Percentiles rank a stretch among this genome's conserved stretches.
Conservation (phyloP, 2,329 filamentous ascomycete species). For the Stenocarpella maydis region DNA sequence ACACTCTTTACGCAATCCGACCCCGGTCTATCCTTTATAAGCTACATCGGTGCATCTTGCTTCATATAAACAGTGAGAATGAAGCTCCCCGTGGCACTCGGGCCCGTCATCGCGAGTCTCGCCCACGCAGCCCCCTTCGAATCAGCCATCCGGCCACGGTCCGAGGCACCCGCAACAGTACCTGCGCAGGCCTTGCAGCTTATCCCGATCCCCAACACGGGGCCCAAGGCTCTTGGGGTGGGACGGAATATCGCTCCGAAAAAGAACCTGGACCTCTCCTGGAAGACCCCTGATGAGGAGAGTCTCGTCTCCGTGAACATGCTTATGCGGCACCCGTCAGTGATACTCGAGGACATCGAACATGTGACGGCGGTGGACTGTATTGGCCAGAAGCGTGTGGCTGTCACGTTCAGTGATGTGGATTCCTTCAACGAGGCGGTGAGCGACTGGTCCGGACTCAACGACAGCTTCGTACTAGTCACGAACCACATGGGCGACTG, state of each 20-base stretch:
- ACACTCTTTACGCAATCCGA: constrained; percentile 5
- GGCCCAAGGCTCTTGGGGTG: neutral
- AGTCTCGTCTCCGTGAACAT: constrained; percentile 60
- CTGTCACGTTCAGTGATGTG: constrained; percentile 37
- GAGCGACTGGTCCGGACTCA: constrained; percentile 34
- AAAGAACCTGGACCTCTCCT: constrained; percentile 30
- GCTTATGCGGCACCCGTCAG: constrained; percentile 48
- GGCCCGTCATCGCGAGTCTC: neutral
- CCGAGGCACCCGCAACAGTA: neutral
- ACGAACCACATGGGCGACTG: constrained; percentile 40
- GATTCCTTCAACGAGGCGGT: constrained; percentile 38
- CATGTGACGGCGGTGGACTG: constrained; percentile 62
- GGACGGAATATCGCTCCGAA: constrained; percentile 29
- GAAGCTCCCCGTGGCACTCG: constrained; percentile 11
- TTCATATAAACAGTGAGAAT: neutral
- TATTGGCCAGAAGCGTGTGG: constrained; percentile 58
- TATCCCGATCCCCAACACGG: constrained; percentile 10
- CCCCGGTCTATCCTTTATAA: constrained; percentile 12
- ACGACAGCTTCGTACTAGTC: constrained; percentile 39
- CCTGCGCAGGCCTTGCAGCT: constrained; percentile 24
- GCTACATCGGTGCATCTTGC: neutral
- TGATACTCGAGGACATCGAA: constrained; percentile 47
- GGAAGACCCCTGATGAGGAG: constrained; percentile 49
- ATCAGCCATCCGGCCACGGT: neutral
- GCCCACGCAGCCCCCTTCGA: constrained; percentile 2